phyloP scores from a whole-genome alignment of 371 early-diverging fungal species.

The Mortierella sp. region DNA sequence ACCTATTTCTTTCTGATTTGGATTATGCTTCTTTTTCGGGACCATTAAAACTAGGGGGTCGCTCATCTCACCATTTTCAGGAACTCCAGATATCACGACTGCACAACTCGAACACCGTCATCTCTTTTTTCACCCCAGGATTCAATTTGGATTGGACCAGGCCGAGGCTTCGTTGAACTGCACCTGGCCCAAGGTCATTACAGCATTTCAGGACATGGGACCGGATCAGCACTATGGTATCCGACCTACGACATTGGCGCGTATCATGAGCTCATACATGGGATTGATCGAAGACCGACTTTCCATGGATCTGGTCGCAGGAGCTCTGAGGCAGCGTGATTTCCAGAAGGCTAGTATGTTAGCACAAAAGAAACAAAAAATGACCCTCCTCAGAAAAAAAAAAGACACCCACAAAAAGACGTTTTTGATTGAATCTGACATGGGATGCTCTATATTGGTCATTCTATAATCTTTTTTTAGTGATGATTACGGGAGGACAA shows the following conservation, averaged over 20 bases:
- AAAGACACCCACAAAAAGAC: too few relatives aligned
- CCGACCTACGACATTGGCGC: constrained; percentile 42
- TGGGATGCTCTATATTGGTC: too few relatives aligned
- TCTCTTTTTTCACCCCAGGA: constrained; percentile 48
- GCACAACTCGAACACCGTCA: constrained; percentile 50
- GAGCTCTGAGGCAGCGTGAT: constrained; percentile 48
- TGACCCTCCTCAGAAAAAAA: too few relatives aligned
- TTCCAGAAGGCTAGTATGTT: constrained; percentile 46
- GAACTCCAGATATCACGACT: constrained; percentile 23
- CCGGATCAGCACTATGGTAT: constrained; percentile 52
- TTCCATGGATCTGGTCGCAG: constrained; percentile 49
- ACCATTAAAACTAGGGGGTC: constrained; percentile 30
- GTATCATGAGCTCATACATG: constrained; percentile 45
- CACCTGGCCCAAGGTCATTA: constrained; percentile 49
- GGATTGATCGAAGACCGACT: constrained; percentile 42
- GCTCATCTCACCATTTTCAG: constrained; percentile 42
- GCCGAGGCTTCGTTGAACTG: constrained; percentile 40
- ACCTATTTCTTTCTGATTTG: too few relatives aligned
- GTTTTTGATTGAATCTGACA: too few relatives aligned
- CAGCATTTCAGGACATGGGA: constrained; percentile 47
- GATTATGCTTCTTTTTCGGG: neutral
- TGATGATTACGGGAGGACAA: constrained; percentile 52
- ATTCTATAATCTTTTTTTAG: too few relatives aligned
- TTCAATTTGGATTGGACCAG: constrained; percentile 48
- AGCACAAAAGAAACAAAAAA: too few relatives aligned